Percentiles rank a stretch among this genome's conserved stretches.
Conservation (phyloP, 495 filamentous ascomycete species). For the Lophiostoma macrostomum region DNA sequence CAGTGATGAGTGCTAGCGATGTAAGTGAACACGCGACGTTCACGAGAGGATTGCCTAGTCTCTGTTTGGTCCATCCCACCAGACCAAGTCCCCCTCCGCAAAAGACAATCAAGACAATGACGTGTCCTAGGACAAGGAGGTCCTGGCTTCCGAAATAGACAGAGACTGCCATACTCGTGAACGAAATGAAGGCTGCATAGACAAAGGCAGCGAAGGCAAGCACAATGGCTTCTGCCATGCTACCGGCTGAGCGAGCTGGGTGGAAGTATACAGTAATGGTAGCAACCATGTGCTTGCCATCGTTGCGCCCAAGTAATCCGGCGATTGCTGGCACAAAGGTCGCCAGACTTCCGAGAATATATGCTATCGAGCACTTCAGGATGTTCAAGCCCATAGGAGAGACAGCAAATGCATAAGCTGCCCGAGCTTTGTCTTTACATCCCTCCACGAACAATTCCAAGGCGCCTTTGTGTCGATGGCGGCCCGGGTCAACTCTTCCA, state of each 20-base stretch:
- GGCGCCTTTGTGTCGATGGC: constrained; percentile 5
- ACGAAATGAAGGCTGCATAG: constrained; percentile 76
- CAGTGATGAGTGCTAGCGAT: constrained; percentile 85
- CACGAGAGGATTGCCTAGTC: constrained; percentile 77
- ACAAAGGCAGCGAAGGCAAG: constrained; percentile 76
- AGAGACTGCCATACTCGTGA: constrained; percentile 83
- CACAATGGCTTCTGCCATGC: constrained; percentile 86
- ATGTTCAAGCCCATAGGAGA: constrained; percentile 68
- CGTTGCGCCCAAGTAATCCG: constrained; percentile 71
- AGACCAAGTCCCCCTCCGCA: constrained; percentile 86
- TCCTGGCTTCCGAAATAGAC: constrained; percentile 68
- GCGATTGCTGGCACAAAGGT: constrained; percentile 79
- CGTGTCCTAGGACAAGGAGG: constrained; percentile 69
- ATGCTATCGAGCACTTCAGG: constrained; percentile 91
- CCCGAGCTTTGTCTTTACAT: constrained; percentile 4
- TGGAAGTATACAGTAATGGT: constrained; percentile 96
- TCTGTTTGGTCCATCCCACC: constrained; percentile 91
- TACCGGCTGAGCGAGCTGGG: constrained; percentile 83
- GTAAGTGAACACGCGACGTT: constrained; percentile 88
- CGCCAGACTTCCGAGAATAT: constrained; percentile 80
- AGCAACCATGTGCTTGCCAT: constrained; percentile 94
- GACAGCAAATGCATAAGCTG: constrained; percentile 43
- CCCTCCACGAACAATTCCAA: constrained; percentile 4
- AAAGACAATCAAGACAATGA: constrained; percentile 78
- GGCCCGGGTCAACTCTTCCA: constrained; percentile 25